These are phyloP conservation scores for Phialocephala subalpina DNA, from an alignment of 2,329 filamentous ascomycete species.

Conservation along the genomic window DNA sequence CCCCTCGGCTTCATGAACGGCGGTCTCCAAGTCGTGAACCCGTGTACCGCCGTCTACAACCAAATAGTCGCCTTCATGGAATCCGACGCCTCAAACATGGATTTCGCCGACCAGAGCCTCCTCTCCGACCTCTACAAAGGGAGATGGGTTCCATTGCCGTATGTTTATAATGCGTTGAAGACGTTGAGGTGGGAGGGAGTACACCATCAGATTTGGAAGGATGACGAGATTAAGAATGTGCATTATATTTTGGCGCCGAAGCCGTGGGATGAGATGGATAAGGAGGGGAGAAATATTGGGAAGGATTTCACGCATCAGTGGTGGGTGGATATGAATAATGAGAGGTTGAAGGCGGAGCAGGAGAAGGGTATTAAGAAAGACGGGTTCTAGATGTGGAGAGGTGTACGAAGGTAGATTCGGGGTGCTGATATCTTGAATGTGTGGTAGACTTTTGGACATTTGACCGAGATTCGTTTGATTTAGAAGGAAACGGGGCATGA, in stretches of 20 bases:
- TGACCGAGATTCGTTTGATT: background rate
- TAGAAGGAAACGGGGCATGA: background rate
- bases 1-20: slow-evolving; percentile 63
- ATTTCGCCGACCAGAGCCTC: slow-evolving; percentile 67
- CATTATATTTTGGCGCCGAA: slow-evolving; percentile 70
- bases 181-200: slow-evolving; percentile 62
- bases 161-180: slow-evolving; percentile 70
- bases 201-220: slow-evolving; percentile 64
- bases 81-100: slow-evolving; percentile 53
- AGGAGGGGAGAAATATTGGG: slow-evolving; percentile 49
- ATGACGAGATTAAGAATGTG: slow-evolving; percentile 65
- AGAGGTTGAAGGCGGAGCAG: slow-evolving; percentile 47
- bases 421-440: background rate
- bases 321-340: slow-evolving; percentile 61
- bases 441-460: no score
- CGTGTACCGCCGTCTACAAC: slow-evolving; percentile 54
- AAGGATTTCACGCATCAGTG: slow-evolving; percentile 59
- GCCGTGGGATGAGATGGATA: slow-evolving; percentile 64
- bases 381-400: slow-evolving; percentile 32
- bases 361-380: slow-evolving; percentile 40
- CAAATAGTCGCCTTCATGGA: slow-evolving; percentile 61
- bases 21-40: slow-evolving; percentile 65
- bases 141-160: slow-evolving; percentile 66
- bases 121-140: slow-evolving; percentile 62
- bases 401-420: background rate